Base-by-base conservation (phyloP, 768 basidiomycete species). In the Tubosaeta brunneosetosa region DNA sequence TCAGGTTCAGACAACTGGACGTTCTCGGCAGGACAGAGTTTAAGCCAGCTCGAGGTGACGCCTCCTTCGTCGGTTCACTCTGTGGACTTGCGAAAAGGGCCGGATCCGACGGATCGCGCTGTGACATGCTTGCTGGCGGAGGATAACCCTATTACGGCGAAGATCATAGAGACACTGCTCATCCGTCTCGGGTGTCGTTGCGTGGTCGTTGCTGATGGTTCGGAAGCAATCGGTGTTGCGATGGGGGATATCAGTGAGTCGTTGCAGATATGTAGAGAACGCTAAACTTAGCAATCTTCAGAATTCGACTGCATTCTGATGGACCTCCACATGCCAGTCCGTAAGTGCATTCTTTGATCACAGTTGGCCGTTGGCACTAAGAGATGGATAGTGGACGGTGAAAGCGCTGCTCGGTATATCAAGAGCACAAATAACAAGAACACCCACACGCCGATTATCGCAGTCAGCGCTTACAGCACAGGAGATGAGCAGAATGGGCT, bases 371-470 rank as follows among this genome's bases (percentile, higher is more conserved):
- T 47, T 65, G 52, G 63, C 19, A 26, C 50, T 36, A 40, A 38
- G 38, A 11, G 26, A 50, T 50, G 36, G 17, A 8, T 67, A 84
- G 92, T 98, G 61, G 94, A 94, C 65, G 97, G 95, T 34, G 95
- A 98, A 71, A 87, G 90, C 59, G 97, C 97, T 32, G 94, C 97
- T 11, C 81, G 93, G 50, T 97, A 97, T 72, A 95, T 99, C 76
- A 93, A 93, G 75, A 93, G 86, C 60, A 97, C 94, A 16, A 92
- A 91, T 68, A 93, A 91, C 76, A 94, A 87, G 74, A 98, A 98
- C 63, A 84, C 88, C 47, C 85, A 81, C 60, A 94, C 93, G 11
- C 95, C 95, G 0, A 97, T 94, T 48, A 84, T 95, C 55, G 88
- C 91, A 49, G 85, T 95, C 47, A 94, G 90, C 65, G 91, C 91